phyloP scores from a whole-genome alignment of 768 basidiomycete genomes.

The Termitomyces sp. region DNA sequence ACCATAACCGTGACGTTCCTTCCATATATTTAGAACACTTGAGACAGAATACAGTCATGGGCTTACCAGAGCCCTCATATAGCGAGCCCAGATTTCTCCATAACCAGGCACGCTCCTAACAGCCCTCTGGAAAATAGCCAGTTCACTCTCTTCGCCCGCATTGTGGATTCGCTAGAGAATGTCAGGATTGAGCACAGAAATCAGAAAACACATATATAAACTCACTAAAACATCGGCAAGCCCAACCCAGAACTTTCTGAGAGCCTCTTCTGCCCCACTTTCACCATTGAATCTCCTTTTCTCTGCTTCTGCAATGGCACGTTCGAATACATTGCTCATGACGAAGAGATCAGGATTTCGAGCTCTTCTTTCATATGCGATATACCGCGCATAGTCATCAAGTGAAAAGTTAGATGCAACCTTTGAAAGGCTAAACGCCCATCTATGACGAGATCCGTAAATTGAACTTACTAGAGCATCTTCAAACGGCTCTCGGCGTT shows the following conservation, averaged over 20 bases:
- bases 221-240: constrained; percentile 69
- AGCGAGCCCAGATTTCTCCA: constrained; percentile 75
- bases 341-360: constrained; percentile 55
- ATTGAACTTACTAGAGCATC: constrained; percentile 43
- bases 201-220: constrained; percentile 1
- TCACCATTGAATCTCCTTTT: constrained; percentile 50
- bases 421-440: constrained; percentile 16
- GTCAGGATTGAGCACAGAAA: neutral
- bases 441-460: neutral
- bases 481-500: constrained; percentile 61
- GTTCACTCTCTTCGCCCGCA: constrained; percentile 34
- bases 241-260: constrained; percentile 67
- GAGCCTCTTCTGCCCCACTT: constrained; percentile 45
- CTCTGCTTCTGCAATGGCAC: constrained; percentile 70
- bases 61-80: constrained; percentile 65
- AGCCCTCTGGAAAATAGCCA: constrained; percentile 47
- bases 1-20: constrained; percentile 39
- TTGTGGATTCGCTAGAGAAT: constrained; percentile 39
- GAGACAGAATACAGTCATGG: neutral
- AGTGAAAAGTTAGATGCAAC: constrained; percentile 37
- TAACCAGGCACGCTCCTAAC: constrained; percentile 68
- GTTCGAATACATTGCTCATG: constrained; percentile 59
- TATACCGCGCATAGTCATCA: constrained; percentile 57
- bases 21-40: neutral
- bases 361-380: constrained; percentile 54